These are phyloP conservation scores for Penicillium fimorum DNA, from an alignment of 495 filamentous ascomycete species.

Conservation along the genomic window DNA sequence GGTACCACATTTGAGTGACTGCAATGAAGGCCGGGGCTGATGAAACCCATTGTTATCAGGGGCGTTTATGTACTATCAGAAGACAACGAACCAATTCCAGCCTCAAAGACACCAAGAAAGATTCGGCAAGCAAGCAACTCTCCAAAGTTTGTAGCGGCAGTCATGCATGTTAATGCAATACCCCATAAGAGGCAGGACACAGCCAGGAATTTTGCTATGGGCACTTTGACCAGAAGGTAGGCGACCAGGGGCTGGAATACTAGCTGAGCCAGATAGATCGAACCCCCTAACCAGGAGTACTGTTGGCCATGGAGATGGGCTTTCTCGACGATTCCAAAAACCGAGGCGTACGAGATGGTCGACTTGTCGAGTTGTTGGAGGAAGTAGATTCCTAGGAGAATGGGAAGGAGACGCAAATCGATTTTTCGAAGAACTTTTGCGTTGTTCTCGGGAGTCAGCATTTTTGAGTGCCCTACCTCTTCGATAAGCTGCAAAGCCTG, in stretches of 20 bases:
- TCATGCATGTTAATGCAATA: slow-evolving; percentile 51
- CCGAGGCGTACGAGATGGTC: slow-evolving; percentile 52
- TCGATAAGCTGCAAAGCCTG: slow-evolving; percentile 47
- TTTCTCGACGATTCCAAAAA: slow-evolving; percentile 49
- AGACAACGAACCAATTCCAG: slow-evolving; percentile 38
- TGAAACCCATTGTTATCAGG: slow-evolving; percentile 3
- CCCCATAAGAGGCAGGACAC: slow-evolving; percentile 62
- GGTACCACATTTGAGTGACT: slow-evolving; percentile 63
- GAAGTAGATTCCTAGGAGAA: slow-evolving; percentile 43
- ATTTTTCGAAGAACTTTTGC: slow-evolving; percentile 51
- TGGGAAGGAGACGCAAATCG: slow-evolving; percentile 53
- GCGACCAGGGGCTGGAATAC: slow-evolving; percentile 43
- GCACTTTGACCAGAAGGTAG: slow-evolving; percentile 41
- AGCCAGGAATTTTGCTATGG: slow-evolving; percentile 52
- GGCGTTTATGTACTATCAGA: background rate
- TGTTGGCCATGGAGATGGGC: slow-evolving; percentile 47
- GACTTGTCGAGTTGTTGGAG: slow-evolving; percentile 60
- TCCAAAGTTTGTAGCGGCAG: slow-evolving; percentile 54
- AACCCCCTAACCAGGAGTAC: slow-evolving; percentile 53
- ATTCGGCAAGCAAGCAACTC: slow-evolving; percentile 57
- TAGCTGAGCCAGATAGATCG: slow-evolving; percentile 52
- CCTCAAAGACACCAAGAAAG: slow-evolving; percentile 63
- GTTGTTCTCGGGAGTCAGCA: slow-evolving; percentile 55
- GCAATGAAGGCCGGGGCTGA: slow-evolving; percentile 59
- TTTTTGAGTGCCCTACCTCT: slow-evolving; percentile 36